A percentile compares a stretch with the other conserved stretches of the same genome.
Conservation (phyloP, 495 filamentous ascomycete species). For the Hypoxylon trugodes region DNA sequence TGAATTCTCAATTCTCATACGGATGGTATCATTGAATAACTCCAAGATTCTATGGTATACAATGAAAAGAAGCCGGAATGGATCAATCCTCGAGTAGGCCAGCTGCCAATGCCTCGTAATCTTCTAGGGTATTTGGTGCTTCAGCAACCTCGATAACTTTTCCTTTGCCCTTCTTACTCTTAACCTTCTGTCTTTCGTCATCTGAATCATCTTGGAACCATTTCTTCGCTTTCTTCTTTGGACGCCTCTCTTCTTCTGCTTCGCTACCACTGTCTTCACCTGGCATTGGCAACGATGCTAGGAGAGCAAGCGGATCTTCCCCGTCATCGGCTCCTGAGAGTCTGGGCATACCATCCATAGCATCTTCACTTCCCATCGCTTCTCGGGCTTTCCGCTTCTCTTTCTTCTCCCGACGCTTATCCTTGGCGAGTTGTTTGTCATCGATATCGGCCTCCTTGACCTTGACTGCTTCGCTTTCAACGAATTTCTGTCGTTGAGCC, state of each 20-base stretch:
- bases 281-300: constrained; percentile 59
- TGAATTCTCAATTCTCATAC: background rate
- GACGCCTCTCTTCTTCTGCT: constrained; percentile 48
- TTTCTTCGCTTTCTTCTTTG: constrained; percentile 51
- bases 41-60: constrained; percentile 1
- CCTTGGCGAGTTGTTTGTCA: constrained; percentile 81
- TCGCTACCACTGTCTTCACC: constrained; percentile 42
- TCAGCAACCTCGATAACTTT: constrained; percentile 64
- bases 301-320: constrained; percentile 59
- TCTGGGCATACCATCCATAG: constrained; percentile 47
- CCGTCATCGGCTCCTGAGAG: constrained; percentile 43
- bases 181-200: constrained; percentile 54
- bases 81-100: constrained; percentile 71
- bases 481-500: constrained; percentile 76
- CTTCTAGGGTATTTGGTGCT: constrained; percentile 84
- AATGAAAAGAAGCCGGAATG: constrained; percentile 2
- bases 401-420: constrained; percentile 85
- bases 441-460: constrained; percentile 79
- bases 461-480: constrained; percentile 74
- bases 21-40: constrained; percentile 14
- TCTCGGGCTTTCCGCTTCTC: constrained; percentile 85
- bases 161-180: constrained; percentile 56
- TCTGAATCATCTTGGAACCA: constrained; percentile 54
- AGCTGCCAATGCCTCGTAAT: constrained; percentile 87
- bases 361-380: constrained; percentile 59